Conservation (phyloP, 1,284 basidiomycete species). For the Puccinia novopanici region DNA sequence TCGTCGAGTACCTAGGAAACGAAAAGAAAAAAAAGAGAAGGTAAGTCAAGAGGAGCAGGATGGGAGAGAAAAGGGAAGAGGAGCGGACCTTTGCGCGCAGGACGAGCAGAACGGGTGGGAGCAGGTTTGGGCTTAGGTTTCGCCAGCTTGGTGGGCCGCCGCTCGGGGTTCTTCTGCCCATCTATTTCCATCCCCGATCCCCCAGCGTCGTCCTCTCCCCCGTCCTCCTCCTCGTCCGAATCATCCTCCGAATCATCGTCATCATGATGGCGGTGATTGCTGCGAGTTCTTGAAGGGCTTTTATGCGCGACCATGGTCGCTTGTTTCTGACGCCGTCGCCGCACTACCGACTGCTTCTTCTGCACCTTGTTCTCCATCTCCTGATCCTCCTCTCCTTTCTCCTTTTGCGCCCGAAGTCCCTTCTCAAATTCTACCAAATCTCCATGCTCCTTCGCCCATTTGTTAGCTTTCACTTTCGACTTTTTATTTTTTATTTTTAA, state of each 20-base stretch:
- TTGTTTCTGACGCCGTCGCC: conserved; percentile 14
- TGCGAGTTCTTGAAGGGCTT: neutral
- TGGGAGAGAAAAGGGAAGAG: neutral
- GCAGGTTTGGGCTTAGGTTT: neutral
- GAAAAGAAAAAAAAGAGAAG: neutral
- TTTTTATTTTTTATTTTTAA: neutral
- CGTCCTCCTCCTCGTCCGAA: no score
- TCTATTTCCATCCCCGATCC: no score
- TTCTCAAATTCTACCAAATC: conserved; percentile 49
- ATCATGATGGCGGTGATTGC: neutral
- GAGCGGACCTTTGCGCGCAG: neutral
- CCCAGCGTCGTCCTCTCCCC: no score
- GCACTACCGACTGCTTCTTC: conserved; percentile 22
- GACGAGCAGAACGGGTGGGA: neutral
- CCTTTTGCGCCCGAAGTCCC: conserved; percentile 12
- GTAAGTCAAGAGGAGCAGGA: neutral
- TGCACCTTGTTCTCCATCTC: conserved; percentile 32
- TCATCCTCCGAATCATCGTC: neutral
- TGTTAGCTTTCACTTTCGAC: conserved; percentile 41
- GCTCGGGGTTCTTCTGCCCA: no score
- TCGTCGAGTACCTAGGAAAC: neutral
- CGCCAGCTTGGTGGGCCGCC: no score
- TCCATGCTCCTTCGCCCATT: conserved; percentile 45
- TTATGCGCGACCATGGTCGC: neutral
- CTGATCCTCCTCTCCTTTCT: conserved; percentile 42